Base-by-base conservation (phyloP, 2,329 filamentous ascomycete genomes). In the Knufia petricola region DNA sequence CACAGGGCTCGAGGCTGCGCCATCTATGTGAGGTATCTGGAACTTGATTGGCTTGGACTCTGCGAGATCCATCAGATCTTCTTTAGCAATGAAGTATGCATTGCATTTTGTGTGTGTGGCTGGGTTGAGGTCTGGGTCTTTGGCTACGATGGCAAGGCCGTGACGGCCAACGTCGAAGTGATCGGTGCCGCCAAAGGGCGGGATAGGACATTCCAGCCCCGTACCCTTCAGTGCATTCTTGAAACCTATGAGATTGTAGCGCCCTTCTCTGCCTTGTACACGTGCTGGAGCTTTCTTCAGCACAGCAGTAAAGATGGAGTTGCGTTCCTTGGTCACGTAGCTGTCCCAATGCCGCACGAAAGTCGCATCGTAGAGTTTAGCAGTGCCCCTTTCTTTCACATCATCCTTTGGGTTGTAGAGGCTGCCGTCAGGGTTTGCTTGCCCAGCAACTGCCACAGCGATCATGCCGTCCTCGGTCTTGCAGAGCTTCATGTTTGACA, bases 311-410 rank as follows among this genome's bases (percentile, higher is more conserved):
- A 67, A 76, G 38, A 77, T 69, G 0, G 72, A 59, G 52, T 72
- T 73, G 46, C 65, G 68, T 57, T 75, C 66, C n/a, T 69, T 67
- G 19, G 67, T 66, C 12, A 73, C 60, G 54, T 71, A 76, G 4
- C 66, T 60, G 54, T 76, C 74, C 74, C 74, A 76, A 54, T 76
- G 73, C 30, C 74, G 64, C 10, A 76, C 73, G 56, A 71, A 75
- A 15, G 75, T 63, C 7, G 66, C 70, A 17, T 71, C 71, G 55
- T 76, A 77, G 3, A 76, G 56, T 41, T 61, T 67, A 1, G 70
- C 74, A 1, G 68, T 70, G 13, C 66, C 71, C 19, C 62, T 53
- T 1, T 71, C 65, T 53, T 72, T 71, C 32, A 67, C 66, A 3
- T 66, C 69, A 51, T 72, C 70, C 43, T 75, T 68, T 3, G 72